Base-by-base conservation (phyloP, 352 stramenopile species). In the Globisporangium sylvaticum region DNA sequence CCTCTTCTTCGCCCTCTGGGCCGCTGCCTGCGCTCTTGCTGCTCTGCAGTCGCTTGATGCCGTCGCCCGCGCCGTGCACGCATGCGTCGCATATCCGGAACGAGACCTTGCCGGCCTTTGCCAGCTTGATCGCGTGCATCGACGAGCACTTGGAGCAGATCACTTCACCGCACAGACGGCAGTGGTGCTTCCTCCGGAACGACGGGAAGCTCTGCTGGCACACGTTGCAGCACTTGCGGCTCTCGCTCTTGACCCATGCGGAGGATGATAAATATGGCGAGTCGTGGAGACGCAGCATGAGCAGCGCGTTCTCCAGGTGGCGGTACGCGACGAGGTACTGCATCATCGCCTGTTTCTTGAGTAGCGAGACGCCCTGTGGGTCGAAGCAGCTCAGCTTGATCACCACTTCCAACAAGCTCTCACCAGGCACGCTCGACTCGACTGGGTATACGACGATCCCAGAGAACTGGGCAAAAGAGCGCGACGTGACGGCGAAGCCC, bases 61-160 rank as follows among this genome's bases (percentile, higher is more conserved):
- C 53, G n/a, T 82, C 74, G 7, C 75, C 73, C 15, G 66, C 44
- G 9, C 77, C 80, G 18, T 79, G 66, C 15, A 77, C 61, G 52
- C 83, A 91, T 25, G 76, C 72, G n/a, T 75, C 58, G 57, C 83
- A 91, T 58, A 91, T 89, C 27, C 83, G 83, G 39, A 91, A 82
- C 22, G 83, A 76, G 15, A 66, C 76, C 53, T 80, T 87, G 42
- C 76, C 79, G 15, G 81, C 74, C 58, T 83, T 84, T 12, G 77
- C 77, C 0, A 90, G 64, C 52, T 82, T 83, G 50, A 91, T 80
- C 58, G 87, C 73, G 55, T 87, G 83, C 12, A 89, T 73, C 3
- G 76, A 70, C 25, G 79, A 91, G 72, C 86, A 94, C 62, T 91
- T 91, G 57, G 81, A 83, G 29, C 84, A 92, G 52, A 80, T 77